Conservation (phyloP, 306 rosid genomes). For the Phaseolus lunatus region DNA sequence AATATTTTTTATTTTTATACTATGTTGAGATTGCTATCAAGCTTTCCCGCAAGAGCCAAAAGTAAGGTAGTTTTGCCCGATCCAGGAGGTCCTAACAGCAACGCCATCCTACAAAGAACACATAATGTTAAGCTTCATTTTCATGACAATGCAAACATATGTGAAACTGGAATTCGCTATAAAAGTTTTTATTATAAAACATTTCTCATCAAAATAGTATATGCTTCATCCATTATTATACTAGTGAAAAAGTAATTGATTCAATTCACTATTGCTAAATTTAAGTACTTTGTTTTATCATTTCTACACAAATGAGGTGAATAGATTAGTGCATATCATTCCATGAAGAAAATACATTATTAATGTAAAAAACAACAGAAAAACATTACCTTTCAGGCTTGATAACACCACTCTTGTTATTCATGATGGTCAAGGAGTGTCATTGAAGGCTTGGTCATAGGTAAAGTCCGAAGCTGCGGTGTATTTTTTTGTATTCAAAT, state of each 20-base stretch:
- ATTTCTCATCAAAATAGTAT: neutral
- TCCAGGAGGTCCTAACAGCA: constrained; percentile 88
- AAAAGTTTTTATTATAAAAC: neutral
- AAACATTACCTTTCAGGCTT: constrained; percentile 72
- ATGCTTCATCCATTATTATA: neutral
- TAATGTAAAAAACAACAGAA: neutral
- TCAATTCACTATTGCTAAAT: neutral
- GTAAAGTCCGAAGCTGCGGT: too few species aligned
- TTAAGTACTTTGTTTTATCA: neutral
- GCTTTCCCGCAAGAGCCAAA: constrained; percentile 83
- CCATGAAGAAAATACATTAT: neutral
- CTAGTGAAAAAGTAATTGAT: neutral
- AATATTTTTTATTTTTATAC: too few species aligned
- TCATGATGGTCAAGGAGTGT: constrained; percentile 71
- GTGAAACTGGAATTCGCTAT: constrained; percentile 47
- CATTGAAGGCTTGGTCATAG: too few species aligned
- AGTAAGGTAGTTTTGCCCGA: constrained; percentile 86
- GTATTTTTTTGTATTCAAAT: too few species aligned
- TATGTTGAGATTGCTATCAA: constrained; percentile 67
- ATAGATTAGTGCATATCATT: too few species aligned
- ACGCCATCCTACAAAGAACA: constrained; percentile 69
- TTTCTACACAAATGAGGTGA: neutral
- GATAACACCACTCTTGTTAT: constrained; percentile 61
- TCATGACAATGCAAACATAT: constrained; percentile 27
- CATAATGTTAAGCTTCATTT: neutral